Conservation (phyloP, 2,329 filamentous ascomycete genomes). For the Verticillium alfalfae region DNA sequence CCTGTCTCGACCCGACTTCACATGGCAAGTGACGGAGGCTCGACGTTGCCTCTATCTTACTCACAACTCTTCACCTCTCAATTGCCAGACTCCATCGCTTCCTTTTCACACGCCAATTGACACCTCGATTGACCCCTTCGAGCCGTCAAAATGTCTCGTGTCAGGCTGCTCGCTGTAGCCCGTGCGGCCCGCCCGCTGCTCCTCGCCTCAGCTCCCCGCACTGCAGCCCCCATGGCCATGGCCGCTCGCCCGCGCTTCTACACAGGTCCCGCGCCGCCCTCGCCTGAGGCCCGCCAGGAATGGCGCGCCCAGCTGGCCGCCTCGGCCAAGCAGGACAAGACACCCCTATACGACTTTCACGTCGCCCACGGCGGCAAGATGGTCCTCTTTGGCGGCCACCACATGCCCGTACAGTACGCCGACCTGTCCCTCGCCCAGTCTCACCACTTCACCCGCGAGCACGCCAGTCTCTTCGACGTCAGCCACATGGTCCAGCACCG, state of each 20-base stretch:
- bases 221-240: background rate
- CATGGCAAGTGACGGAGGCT: background rate
- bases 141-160: background rate
- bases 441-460: slow-evolving; percentile 82
- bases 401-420: slow-evolving; percentile 88
- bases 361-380: slow-evolving; percentile 79
- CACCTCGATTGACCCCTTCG: background rate
- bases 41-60: background rate
- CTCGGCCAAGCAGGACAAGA: slow-evolving; percentile 45
- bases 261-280: background rate
- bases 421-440: slow-evolving; percentile 74
- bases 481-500: slow-evolving; percentile 94
- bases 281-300: background rate
- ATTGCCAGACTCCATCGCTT: background rate
- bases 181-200: background rate
- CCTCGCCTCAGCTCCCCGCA: background rate
- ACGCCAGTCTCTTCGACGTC: slow-evolving; percentile 91
- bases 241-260: background rate
- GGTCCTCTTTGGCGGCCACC: slow-evolving; percentile 91
- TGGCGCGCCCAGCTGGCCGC: slow-evolving; percentile 14
- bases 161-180: background rate
- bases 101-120: background rate
- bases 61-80: background rate
- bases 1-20: no score
- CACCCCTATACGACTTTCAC: slow-evolving; percentile 75